phyloP scores from a whole-genome alignment of 106 monocot genomes.

The Apostasia shenzhenica region DNA sequence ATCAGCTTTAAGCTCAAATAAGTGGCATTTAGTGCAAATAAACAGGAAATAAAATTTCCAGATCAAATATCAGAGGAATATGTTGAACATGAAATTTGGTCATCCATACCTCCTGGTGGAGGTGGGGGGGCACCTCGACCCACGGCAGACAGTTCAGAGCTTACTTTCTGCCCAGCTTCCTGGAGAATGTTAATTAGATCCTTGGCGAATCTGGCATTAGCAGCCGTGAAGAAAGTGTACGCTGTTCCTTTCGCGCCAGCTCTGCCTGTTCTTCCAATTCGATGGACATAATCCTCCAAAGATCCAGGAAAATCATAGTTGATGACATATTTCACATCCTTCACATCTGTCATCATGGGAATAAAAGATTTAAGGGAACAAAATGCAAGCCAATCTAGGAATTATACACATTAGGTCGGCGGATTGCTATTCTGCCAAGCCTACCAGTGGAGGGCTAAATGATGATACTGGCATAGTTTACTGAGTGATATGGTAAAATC shows the following conservation, averaged over 20 bases:
- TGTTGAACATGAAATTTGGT: no score
- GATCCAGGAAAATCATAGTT: constrained; percentile 99
- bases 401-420: background rate
- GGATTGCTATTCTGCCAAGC: no score
- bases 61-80: no score
- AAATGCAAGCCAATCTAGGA: background rate
- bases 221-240: constrained; percentile 92
- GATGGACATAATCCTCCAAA: constrained; percentile 92
- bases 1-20: no score
- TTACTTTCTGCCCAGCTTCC: constrained; percentile 94
- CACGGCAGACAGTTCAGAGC: constrained; percentile 75
- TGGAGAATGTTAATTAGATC: constrained; percentile 77
- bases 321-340: constrained; percentile 95
- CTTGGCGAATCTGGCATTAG: constrained; percentile 91
- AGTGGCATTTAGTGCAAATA: no score
- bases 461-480: no score
- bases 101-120: constrained; percentile 37
- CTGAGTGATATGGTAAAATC: no score
- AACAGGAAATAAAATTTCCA: no score
- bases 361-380: background rate
- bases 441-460: no score
- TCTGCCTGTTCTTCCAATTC: constrained; percentile 83
- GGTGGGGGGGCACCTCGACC: constrained; percentile 69
- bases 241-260: constrained; percentile 97
- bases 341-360: constrained; percentile 57